Base-by-base conservation (phyloP, 805 yeast species). In the Cyberlindnera maclurae region DNA sequence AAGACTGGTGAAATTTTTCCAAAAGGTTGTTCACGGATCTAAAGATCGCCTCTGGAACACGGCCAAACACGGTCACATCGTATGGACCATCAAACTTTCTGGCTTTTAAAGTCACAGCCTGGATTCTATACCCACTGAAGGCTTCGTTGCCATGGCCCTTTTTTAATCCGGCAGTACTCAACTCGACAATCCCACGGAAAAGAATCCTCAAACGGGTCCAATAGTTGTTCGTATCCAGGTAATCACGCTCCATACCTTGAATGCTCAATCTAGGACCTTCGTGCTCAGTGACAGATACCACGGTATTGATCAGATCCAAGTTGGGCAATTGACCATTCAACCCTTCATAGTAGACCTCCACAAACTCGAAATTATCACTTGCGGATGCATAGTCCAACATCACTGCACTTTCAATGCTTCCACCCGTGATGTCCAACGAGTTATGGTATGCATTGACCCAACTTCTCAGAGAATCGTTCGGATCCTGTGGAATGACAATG, bases 381-480 rank as follows among this genome's bases (percentile, higher is more conserved):
- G 60, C 59, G 7, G 76, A 72, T 3, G 93, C 78, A 54, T 74
- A 87, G 57, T 93, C 97, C 43, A 93, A 51, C 15, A 88, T 80
- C 4, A 93, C 56, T 0, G 97, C 97, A 27, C 93, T 84, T 51
- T 93, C 97, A 30, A 93, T 82, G 1, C 93, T 76, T 0, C 99
- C 99, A 27, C 95, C 97, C 1, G 97, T 88, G 39, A 78, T 67
- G 51, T 87, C 94, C 53, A 93, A 64, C 0, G 82, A 66, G 0
- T 85, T 78, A 54, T 93, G 97, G 59, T 93, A 93, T 1, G 95
- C 96, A 43, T 83, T 86, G 8, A 90, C 96, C 97, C 97, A 93
- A 4, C 79, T 65, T 42, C 95, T 68, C 41, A 90, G 65, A 1
- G 93, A 76, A 24, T 67, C 65, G 33, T 74, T 74, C 1, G 82